Evolutionary conservation across 345 rosid genomes (phyloP), one percentile per base, ranked within the genome.

Genomic region (Moricandia arvensis): DNA sequence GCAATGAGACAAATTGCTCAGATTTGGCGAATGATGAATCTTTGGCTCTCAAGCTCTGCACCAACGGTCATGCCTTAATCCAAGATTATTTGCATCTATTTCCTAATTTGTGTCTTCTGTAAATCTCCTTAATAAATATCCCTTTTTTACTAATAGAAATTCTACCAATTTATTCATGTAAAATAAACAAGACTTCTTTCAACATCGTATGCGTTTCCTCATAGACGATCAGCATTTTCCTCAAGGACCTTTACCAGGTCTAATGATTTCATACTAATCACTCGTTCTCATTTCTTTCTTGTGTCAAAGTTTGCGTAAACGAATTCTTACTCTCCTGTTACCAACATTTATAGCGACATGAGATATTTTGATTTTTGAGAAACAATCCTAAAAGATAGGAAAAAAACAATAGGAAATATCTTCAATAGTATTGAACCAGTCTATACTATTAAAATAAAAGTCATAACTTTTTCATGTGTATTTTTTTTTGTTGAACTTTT

Each of bases 1-100:
- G 96, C 73, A 94, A 94, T 34, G 97, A 90, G 37, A 82, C 83
- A 9, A 79, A 54, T 70, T 87, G 89, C 79, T 91, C 98, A n/a
- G 83, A 83, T 59, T 76, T 91, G 37, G 97, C 93, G 2, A 84
- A 82, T 69, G 92, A 94, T 80, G 97, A 87, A 72, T 59, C 71
- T 9, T 85, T 81, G 67, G 92, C 97, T 24, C 83, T 72, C 53
- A 82, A 73, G 72, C 89, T 94, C 9, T 90, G 89, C 85, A 82
- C 75, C 75, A 85, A 84, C 65, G 87, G 90, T 61, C 84, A 10
- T 45, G 38, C 51, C 34, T 54, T 79, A 51, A 68, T 79, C 75
- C 79, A 79, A 69, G 55, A 62, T 45, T 54, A 74, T 68, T 63
- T 79, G 74, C 75, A 68, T 68, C 34, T 62, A 31, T 67, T 62